These are phyloP conservation scores for Bruguiera gymnorhiza DNA, from an alignment of 345 rosid genomes.

Conservation along the genomic window DNA sequence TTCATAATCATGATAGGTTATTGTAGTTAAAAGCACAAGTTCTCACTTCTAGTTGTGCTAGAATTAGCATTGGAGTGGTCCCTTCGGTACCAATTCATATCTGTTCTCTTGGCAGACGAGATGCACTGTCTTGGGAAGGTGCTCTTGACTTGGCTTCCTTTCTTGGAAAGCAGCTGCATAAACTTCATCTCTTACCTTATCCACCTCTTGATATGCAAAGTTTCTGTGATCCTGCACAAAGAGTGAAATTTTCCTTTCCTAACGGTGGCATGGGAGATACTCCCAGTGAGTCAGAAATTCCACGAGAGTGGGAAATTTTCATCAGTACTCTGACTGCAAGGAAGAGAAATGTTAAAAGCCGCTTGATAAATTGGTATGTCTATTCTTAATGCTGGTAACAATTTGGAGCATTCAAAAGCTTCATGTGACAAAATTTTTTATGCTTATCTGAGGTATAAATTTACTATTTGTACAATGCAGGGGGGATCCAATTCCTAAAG, in stretches of 20 bases:
- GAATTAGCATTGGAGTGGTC: conserved; percentile 12
- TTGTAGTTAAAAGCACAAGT: conserved; percentile 1
- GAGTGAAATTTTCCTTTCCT: conserved; percentile 16
- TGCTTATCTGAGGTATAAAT: conserved; percentile 16
- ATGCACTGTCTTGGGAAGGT: conserved; percentile 54
- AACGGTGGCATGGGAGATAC: conserved; percentile 28
- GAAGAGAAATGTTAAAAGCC: conserved; percentile 49
- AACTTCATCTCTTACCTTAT: conserved; percentile 72
- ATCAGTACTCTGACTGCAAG: conserved; percentile 43
- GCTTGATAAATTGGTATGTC: conserved; percentile 62
- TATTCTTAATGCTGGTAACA: not conserved
- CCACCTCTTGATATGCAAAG: conserved; percentile 46
- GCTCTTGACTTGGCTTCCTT: conserved; percentile 61
- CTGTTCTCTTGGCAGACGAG: conserved; percentile 60
- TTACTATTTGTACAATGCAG: conserved; percentile 34
- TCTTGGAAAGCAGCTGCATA: conserved; percentile 72
- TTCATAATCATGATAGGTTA: conserved; percentile 2
- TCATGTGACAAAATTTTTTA: not conserved
- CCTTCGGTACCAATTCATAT: conserved; percentile 1
- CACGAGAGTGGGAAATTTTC: conserved; percentile 70
- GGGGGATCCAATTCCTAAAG: conserved; percentile 80
- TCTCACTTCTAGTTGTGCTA: conserved; percentile 5
- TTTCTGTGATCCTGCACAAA: conserved; percentile 31
- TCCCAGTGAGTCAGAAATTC: conserved; percentile 34
- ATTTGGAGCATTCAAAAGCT: not conserved